Base-by-base conservation (phyloP, 2,329 filamentous ascomycete genomes). In the Claviceps sp. region DNA sequence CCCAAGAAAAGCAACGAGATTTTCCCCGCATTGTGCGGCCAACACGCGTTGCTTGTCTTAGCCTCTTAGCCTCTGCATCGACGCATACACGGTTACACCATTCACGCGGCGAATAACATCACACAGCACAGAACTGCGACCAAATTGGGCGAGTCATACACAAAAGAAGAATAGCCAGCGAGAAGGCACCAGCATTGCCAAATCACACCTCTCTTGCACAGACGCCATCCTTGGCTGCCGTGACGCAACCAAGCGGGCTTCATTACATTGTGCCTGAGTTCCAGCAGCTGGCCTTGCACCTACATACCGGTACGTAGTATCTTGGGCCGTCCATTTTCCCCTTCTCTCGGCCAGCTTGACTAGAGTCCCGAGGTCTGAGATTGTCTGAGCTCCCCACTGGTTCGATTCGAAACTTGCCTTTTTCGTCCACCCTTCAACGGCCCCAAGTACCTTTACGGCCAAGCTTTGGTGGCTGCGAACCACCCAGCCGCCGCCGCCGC, bases 11-110 rank as follows among this genome's bases (percentile, higher is more conserved):
- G 18, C 18, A 50, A 48, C 24, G 14, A 42, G 26, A 4, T 34
- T 34, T 49, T 45, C 47, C 46, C 54, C 54, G 52, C 54, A 52
- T 45, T n/a, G 49, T 46, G 47, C 45, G 30, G 40, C 47, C 38
- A 42, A 24, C 43, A 52, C 50, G 41, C 52, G 44, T 41, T 45
- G 34, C 46, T 42, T 46, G 41, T 48, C 53, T 46, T 44, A 30
- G 47, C n/a, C 44, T 41, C 16, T 41, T 44, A 34, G 30, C 30
- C 30, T 34, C 30, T 34, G 9, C 36, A 50, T 45, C 48, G 30
- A 37, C n/a, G 13, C 11, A 44, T 30, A 34, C 30, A 34, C 30
- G 30, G 30, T 34, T 34, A 11, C 48, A 50, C 48, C 13, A 43
- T 45, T 38, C 48, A 22, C 38, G 24, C 38, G 14, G 20, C 20